Evolutionary conservation across 352 stramenopile genomes (phyloP).

Genomic region (Globisporangium emineosum): DNA sequence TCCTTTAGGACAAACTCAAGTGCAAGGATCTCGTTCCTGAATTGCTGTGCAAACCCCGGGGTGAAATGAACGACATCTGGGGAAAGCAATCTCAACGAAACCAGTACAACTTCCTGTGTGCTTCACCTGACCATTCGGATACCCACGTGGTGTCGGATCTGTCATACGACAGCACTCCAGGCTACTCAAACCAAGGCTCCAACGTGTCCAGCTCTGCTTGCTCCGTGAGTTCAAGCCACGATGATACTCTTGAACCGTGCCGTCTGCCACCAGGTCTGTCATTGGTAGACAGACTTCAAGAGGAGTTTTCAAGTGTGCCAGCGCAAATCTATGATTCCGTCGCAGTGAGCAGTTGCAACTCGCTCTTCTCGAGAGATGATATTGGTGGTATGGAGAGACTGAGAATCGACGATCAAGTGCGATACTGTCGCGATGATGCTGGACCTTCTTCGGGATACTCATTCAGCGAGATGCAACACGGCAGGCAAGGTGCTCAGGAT

Average conservation of each 20-base stretch:
- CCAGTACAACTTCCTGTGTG: slow-evolving; percentile 12
- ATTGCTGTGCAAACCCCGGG: not conserved
- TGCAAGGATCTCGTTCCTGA: not conserved
- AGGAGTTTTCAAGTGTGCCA: slow-evolving; percentile 74
- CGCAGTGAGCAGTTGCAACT: not conserved
- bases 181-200: slow-evolving; percentile 21
- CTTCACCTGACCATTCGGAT: slow-evolving; percentile 32
- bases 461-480: not conserved
- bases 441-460: not conserved
- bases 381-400: slow-evolving; percentile 6
- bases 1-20: slow-evolving; percentile 8
- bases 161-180: slow-evolving; percentile 21
- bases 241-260: slow-evolving; percentile 21
- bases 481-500: not conserved
- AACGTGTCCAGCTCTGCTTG: slow-evolving; percentile 21
- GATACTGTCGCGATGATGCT: not conserved
- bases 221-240: slow-evolving; percentile 20
- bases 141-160: slow-evolving; percentile 19
- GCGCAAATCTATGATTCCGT: slow-evolving; percentile 49
- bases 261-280: slow-evolving; percentile 41
- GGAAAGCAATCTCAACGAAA: slow-evolving; percentile 1
- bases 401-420: slow-evolving; percentile 10
- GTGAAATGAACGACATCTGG: slow-evolving; percentile 16
- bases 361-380: slow-evolving; percentile 9
- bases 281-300: slow-evolving; percentile 74